Percentiles rank a stretch among this genome's conserved stretches.
Conservation (phyloP, 805 yeast genomes). For the Teunomyces pallodes region DNA sequence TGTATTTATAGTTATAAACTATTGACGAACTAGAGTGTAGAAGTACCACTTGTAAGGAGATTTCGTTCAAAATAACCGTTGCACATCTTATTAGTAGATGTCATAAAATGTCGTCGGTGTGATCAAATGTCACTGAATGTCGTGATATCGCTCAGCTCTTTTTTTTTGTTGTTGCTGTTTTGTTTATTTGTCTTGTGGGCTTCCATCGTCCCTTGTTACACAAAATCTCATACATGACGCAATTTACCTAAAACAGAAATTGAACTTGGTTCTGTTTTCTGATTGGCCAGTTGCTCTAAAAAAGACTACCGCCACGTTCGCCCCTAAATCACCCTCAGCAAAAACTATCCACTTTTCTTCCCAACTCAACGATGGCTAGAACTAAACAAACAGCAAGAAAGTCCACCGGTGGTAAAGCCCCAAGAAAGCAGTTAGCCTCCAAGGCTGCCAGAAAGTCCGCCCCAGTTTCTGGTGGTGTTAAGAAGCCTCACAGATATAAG, state of each 20-base stretch:
- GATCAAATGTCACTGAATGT: too few relatives aligned
- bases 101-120: too few relatives aligned
- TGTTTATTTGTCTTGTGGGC: neutral
- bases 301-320: neutral
- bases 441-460: slow-evolving; percentile 50
- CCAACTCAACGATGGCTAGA: slow-evolving; percentile 36
- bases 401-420: slow-evolving; percentile 50
- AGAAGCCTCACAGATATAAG: slow-evolving; percentile 50
- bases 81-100: too few relatives aligned
- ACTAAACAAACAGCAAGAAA: slow-evolving; percentile 49
- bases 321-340: neutral
- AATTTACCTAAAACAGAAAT: neutral
- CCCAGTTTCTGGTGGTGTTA: slow-evolving; percentile 47
- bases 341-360: slow-evolving; percentile 6
- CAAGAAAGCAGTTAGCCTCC: slow-evolving; percentile 49
- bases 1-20: slow-evolving; percentile 1
- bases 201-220: too few relatives aligned
- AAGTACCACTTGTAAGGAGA: too few relatives aligned
- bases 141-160: too few relatives aligned
- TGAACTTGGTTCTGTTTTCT: neutral
- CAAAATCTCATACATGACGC: neutral
- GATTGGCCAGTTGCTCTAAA: slow-evolving; percentile 3
- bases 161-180: neutral
- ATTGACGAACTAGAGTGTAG: neutral
- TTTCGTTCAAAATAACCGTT: too few relatives aligned